Conservation (phyloP, 2,329 filamentous ascomycete genomes). For the Tolypocladium ophioglossoides region DNA sequence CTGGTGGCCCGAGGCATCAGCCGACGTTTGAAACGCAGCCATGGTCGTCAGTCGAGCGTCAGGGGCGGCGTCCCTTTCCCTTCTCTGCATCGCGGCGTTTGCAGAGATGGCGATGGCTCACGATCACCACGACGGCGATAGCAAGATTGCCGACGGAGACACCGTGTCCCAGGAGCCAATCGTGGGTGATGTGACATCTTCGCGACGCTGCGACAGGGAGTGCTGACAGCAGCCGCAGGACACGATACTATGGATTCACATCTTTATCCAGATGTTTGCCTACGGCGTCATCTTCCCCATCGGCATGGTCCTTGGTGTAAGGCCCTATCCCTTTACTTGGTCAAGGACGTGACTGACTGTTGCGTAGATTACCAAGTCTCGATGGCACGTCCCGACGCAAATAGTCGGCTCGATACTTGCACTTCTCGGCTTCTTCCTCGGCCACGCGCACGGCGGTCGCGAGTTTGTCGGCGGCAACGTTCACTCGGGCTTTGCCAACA, state of each 20-base stretch:
- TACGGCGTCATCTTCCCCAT: slow-evolving; percentile 90
- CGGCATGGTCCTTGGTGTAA: slow-evolving; percentile 89
- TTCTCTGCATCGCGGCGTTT: slow-evolving; percentile 14
- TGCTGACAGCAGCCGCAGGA: slow-evolving; percentile 42
- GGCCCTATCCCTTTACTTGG: slow-evolving; percentile 17
- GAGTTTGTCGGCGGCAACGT: slow-evolving; percentile 68
- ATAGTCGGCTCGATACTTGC: slow-evolving; percentile 63
- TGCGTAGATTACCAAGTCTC: slow-evolving; percentile 67
- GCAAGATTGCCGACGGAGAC: slow-evolving; percentile 56
- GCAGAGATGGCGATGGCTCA: slow-evolving; percentile 24
- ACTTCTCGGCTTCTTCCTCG: slow-evolving; percentile 78
- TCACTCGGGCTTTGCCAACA: slow-evolving; percentile 70
- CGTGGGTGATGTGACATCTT: slow-evolving; percentile 32
- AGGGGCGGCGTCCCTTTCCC: slow-evolving; percentile 7
- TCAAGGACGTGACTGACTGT: background rate
- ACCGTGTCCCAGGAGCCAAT: slow-evolving; percentile 63
- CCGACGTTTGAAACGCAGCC: background rate
- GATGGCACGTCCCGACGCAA: slow-evolving; percentile 92
- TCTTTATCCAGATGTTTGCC: slow-evolving; percentile 73
- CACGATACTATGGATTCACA: slow-evolving; percentile 84
- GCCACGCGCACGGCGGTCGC: slow-evolving; percentile 81
- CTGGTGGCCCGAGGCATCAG: background rate
- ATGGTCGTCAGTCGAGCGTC: slow-evolving; percentile 10
- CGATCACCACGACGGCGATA: slow-evolving; percentile 34
- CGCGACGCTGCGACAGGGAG: background rate